phyloP scores from a whole-genome alignment of 2,329 filamentous ascomycete species.

The Verticillium nubilum region DNA sequence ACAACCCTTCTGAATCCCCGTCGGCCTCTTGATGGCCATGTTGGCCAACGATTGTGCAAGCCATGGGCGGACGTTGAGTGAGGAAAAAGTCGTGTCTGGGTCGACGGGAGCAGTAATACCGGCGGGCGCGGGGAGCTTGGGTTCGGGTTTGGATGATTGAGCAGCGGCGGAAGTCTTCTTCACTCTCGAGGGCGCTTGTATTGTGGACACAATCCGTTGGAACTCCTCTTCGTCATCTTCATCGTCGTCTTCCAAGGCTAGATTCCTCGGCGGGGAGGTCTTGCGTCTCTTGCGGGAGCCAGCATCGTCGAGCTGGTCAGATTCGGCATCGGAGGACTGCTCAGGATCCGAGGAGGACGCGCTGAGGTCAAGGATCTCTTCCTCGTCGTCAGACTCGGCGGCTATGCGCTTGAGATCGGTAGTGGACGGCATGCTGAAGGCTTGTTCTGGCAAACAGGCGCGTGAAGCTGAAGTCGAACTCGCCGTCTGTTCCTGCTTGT shows the following conservation, averaged over 20 bases:
- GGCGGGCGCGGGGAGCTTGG: slow-evolving; percentile 17
- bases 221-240: slow-evolving; percentile 25
- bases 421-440: slow-evolving; percentile 5
- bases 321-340: slow-evolving; percentile 27
- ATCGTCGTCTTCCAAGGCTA: slow-evolving; percentile 22
- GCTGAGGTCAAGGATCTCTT: slow-evolving; percentile 7
- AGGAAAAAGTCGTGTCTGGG: slow-evolving; percentile 61
- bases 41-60: slow-evolving; percentile 72
- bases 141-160: slow-evolving; percentile 12
- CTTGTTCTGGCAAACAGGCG: not conserved
- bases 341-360: slow-evolving; percentile 6
- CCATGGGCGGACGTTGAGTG: slow-evolving; percentile 76
- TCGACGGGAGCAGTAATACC: slow-evolving; percentile 47
- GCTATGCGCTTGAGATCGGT: slow-evolving; percentile 2
- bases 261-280: slow-evolving; percentile 20
- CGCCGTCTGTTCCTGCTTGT: not conserved
- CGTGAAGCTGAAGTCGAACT: not conserved
- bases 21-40: slow-evolving; percentile 81
- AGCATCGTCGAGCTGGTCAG: slow-evolving; percentile 42
- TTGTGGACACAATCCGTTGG: slow-evolving; percentile 30
- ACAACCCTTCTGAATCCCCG: slow-evolving; percentile 85
- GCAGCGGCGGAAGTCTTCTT: slow-evolving; percentile 25
- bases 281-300: slow-evolving; percentile 40
- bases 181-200: slow-evolving; percentile 49
- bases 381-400: slow-evolving; percentile 1